Conservation (phyloP, 805 yeast species). For the Lipomyces sp. region DNA sequence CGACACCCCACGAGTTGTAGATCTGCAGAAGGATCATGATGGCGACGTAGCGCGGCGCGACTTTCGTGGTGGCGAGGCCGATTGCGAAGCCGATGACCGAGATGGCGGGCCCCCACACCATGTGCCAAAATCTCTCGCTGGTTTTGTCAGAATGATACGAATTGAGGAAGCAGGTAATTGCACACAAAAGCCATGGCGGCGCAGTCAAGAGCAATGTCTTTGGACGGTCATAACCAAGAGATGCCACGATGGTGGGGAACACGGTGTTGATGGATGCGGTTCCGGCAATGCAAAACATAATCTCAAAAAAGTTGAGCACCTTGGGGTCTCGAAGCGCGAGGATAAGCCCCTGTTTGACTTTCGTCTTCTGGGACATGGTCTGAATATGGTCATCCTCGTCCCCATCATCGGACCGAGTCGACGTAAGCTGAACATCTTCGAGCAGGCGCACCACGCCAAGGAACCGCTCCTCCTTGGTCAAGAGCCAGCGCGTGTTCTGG, state of each 20-base stretch:
- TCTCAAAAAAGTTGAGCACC: slow-evolving; percentile 22
- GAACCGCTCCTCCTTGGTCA: slow-evolving; percentile 45
- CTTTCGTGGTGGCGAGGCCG: slow-evolving; percentile 48
- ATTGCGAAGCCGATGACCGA: slow-evolving; percentile 49
- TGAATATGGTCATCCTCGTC: too few species aligned
- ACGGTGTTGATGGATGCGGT: slow-evolving; percentile 53
- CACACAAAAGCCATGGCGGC: slow-evolving; percentile 16
- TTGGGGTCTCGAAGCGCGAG: slow-evolving; percentile 30
- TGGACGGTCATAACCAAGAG: slow-evolving; percentile 50
- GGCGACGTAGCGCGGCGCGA: slow-evolving; percentile 56
- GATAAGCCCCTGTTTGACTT: slow-evolving; percentile 7
- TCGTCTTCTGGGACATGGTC: too few species aligned
- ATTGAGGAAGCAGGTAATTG: slow-evolving; percentile 13
- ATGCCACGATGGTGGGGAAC: slow-evolving; percentile 54
- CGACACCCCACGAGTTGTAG: not conserved
- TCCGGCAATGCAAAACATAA: slow-evolving; percentile 45
- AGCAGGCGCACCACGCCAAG: slow-evolving; percentile 42
- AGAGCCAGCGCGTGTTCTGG: slow-evolving; percentile 45
- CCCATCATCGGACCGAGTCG: too few species aligned
- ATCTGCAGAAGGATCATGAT: slow-evolving; percentile 38
- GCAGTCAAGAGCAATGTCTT: slow-evolving; percentile 47
- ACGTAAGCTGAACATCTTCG: slow-evolving; percentile 34
- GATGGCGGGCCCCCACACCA: slow-evolving; percentile 43
- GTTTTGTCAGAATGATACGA: slow-evolving; percentile 14
- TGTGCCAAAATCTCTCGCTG: slow-evolving; percentile 43